Percentiles rank a stretch among this genome's conserved stretches.
Conservation (phyloP, 1,284 basidiomycete species). For the Baeospora myosura region DNA sequence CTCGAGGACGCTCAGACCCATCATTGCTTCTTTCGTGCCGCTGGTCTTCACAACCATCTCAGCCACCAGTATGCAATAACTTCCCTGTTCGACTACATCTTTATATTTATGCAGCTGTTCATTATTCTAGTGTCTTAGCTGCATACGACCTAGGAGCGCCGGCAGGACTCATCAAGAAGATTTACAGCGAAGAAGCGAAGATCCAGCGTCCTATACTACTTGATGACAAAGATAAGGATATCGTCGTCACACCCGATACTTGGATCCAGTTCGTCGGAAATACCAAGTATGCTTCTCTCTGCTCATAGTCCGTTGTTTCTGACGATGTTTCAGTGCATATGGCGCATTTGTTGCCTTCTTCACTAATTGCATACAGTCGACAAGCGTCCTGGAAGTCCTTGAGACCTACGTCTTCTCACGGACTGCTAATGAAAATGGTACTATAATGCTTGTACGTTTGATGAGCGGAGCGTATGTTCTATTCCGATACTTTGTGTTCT, state of each 20-base stretch:
- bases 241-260: conserved; percentile 37
- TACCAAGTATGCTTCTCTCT: conserved; percentile 33
- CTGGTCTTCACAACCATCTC: conserved; percentile 61
- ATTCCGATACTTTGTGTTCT: conserved; percentile 3
- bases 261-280: conserved; percentile 52
- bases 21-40: conserved; percentile 48
- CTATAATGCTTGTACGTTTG: conserved; percentile 49
- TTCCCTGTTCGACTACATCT: conserved; percentile 2
- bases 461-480: conserved; percentile 46
- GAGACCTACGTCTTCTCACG: conserved; percentile 50
- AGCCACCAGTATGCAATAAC: conserved; percentile 39
- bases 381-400: conserved; percentile 37
- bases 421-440: conserved; percentile 37
- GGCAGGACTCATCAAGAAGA: conserved; percentile 41
- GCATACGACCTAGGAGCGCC: conserved; percentile 62
- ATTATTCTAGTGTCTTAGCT: conserved; percentile 54
- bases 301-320: neutral
- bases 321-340: conserved; percentile 30
- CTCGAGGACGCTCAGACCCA: conserved; percentile 48
- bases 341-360: conserved; percentile 53
- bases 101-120: neutral
- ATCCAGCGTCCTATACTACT: conserved; percentile 39
- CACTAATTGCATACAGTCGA: conserved; percentile 33
- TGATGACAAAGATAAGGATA: conserved; percentile 28
- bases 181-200: conserved; percentile 39